These are phyloP conservation scores for Beauveria varroae DNA, from an alignment of 2,329 filamentous ascomycete genomes.

Conservation along the genomic window DNA sequence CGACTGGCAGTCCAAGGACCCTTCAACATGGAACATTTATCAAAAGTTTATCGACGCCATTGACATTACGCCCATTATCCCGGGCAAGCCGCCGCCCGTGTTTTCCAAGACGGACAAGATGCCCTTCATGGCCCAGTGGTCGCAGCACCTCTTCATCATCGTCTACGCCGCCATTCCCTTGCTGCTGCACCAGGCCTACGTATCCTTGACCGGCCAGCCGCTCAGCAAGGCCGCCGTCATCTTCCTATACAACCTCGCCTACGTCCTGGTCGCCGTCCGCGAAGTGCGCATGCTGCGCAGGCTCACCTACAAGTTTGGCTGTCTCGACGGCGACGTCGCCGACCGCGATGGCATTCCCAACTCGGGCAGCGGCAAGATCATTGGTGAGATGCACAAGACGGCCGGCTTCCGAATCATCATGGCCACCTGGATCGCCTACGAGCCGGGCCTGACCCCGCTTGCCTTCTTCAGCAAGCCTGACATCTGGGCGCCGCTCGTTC, in stretches of 20 bases:
- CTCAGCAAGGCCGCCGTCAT: constrained; percentile 11
- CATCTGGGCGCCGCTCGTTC: constrained; percentile 20
- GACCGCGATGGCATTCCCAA: constrained; percentile 29
- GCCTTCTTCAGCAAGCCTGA: constrained; percentile 6
- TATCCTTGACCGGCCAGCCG: constrained; percentile 12
- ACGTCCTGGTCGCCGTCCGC: constrained; percentile 23
- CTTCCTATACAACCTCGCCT: constrained; percentile 22
- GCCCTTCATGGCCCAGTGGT: constrained; percentile 22
- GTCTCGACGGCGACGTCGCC: constrained; percentile 22
- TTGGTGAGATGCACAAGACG: constrained; percentile 19
- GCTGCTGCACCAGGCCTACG: constrained; percentile 18
- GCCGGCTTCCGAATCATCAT: constrained; percentile 19
- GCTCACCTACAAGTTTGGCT: constrained; percentile 24
- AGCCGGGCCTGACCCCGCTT: constrained; percentile 10
- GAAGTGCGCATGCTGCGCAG: constrained; percentile 23
- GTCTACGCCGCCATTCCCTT: constrained; percentile 21
- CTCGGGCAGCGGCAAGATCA: constrained; percentile 18
- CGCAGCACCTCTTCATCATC: constrained; percentile 25
- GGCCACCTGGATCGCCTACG: constrained; percentile 20
- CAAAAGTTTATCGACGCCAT: constrained; percentile 15
- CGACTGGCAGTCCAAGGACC: constrained; percentile 17
- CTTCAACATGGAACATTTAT: constrained; percentile 14
- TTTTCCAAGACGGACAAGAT: constrained; percentile 26
- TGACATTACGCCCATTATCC: constrained; percentile 14
- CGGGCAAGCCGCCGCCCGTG: constrained; percentile 19